Base-by-base conservation (phyloP, 2,329 filamentous ascomycete genomes). In the Dothideomycetidae sp. region DNA sequence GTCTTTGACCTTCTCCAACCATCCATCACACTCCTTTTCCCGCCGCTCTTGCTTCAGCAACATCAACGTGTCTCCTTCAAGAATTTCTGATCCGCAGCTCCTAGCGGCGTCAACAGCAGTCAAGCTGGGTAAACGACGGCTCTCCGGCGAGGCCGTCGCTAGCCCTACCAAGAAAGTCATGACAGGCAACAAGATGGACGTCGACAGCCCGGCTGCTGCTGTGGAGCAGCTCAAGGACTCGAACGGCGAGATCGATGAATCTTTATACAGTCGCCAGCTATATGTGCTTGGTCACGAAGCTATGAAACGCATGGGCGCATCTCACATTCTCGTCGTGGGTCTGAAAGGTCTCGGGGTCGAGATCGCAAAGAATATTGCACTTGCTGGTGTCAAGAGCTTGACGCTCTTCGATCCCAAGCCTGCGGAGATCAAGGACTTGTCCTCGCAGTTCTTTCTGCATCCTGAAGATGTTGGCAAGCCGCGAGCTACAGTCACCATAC, bases 271-370 rank as follows among this genome's bases (percentile, higher is more conserved):
- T 55, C 63, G 73, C 48, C 73, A 78, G 61, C 68, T 78, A 36
- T 80, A 80, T 51, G 75, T 80, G 39, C 70, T 80, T 39, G 75
- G 90, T 39, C 75, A 80, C 54, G 75, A 80, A 59, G 75, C 90
- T 48, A 98, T 98, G 90, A 96, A 93, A 71, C 85, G 90, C 53
- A 98, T 98, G 90, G 75, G 86, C 53, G 82, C 85, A 44, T 96
- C 90, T 39, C 92, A 96, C 55, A 74, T 98, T 42, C 80, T 98
- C 37, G 71, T 98, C 40, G 81, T 88, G 44, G 90, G 90, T 46
- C 67, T 96, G 48, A 88, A 90, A 59, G 90, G 90, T 36, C 73
- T 98, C 29, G 90, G 90, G 66, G 88, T 94, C 39, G 90, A 98
- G 63, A 90, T 98, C 51, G 88, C 90, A 54, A 98, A 98, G 72